Base-by-base conservation (phyloP, 805 yeast genomes). In the Barnettozyma wickerhamii region DNA sequence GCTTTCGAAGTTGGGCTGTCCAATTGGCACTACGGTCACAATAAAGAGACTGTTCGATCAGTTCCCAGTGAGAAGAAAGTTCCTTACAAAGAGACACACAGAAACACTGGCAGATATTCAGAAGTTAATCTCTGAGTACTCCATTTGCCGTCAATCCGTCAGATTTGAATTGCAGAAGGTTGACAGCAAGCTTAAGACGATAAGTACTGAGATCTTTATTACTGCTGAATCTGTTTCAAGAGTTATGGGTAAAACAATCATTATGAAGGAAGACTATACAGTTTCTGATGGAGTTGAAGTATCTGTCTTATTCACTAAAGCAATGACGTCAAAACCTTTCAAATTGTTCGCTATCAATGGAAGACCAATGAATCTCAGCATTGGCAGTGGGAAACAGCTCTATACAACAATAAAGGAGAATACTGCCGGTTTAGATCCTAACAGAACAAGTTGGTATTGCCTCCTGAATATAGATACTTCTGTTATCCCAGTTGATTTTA, bases 11-110 rank as follows among this genome's bases (percentile, higher is more conserved):
- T 50, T 55, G 1, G 48, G 60, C 1, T 31, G 35, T 2, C 10
- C 14, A 1, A 15, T 7, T 5, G 77, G 77, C 0, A 71, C 76
- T 0, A 47, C 61, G 0, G 49, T 72, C 1, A 52, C 45, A 4
- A 41, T 69, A 2, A 48, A 43, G 29, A 64, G 62, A 0, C 36
- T 72, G 6, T 60, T 70, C 23, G 44, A 47, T 10, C 50, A 56
- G 1, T 47, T 61, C 3, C 62, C 68, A 1, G 69, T 66, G 1
- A 52, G 74, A 36, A 50, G 6, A 53, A 52, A 34, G 52, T 54
- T 3, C 36, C 61, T 7, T 58, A 53, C 1, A 51, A 55, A 12
- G 13, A 17, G 23, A 57, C 51, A 1, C 50, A 52, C 5, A 3
- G 15, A 17, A 3, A 38, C 12, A 7, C 19, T 10, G 6, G 2